Evolutionary conservation across 2,329 filamentous ascomycete genomes (phyloP).

Genomic region (Myriosclerotinia curreyana): DNA sequence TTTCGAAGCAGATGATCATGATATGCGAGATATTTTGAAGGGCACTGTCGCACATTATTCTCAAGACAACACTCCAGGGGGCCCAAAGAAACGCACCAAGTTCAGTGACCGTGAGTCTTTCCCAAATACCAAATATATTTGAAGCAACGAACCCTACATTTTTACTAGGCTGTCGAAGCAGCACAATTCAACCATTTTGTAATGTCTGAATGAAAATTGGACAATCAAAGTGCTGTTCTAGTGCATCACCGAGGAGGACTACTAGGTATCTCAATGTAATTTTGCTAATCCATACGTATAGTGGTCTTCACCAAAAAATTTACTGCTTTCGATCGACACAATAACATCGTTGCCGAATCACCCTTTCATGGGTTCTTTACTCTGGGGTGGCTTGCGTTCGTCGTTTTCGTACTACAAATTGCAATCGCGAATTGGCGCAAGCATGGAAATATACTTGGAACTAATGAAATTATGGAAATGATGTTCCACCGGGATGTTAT

Average conservation of each 20-base stretch:
- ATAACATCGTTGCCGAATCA: conserved; percentile 60
- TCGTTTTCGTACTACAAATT: conserved; percentile 63
- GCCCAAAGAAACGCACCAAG: conserved; percentile 34
- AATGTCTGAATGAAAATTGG: too few species aligned
- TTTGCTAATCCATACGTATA: conserved; percentile 11
- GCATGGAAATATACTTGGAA: conserved; percentile 67
- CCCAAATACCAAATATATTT: not conserved
- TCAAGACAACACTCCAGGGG: conserved; percentile 32
- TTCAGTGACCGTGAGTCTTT: conserved; percentile 44
- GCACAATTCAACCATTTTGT: too few species aligned
- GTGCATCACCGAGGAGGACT: too few species aligned
- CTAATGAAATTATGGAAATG: conserved; percentile 66
- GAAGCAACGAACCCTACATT: not conserved
- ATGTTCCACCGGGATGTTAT: conserved; percentile 61
- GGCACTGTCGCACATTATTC: conserved; percentile 31
- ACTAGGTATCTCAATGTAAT: too few species aligned
- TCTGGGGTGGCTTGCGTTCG: conserved; percentile 71
- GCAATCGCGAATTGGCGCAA: conserved; percentile 64
- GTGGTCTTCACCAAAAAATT: conserved; percentile 71
- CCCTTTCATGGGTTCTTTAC: conserved; percentile 79
- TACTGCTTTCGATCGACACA: conserved; percentile 72
- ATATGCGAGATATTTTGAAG: conserved; percentile 34
- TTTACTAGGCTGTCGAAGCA: too few species aligned
- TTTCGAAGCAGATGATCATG: conserved; percentile 34
- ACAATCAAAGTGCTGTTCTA: too few species aligned